Percentiles rank a stretch among this genome's conserved stretches.
Conservation (phyloP, 345 rosid species). For the Euclidium syriacum region DNA sequence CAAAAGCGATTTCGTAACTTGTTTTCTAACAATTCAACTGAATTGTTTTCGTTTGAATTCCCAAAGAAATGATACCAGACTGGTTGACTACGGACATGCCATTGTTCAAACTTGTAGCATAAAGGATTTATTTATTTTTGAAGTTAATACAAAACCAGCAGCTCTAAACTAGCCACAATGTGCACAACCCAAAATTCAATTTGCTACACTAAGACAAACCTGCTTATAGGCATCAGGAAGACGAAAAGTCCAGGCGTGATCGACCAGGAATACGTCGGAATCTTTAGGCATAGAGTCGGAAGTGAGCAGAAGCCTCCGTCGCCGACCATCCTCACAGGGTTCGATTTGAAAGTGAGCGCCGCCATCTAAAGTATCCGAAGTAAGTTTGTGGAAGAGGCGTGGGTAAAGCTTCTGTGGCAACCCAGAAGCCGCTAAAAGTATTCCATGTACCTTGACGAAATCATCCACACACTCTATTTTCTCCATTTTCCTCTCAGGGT, state of each 20-base stretch:
- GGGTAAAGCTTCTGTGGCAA: slow-evolving; percentile 66
- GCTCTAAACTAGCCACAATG: not conserved
- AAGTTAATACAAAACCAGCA: not conserved
- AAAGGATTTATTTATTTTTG: too few species aligned
- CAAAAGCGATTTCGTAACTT: not conserved
- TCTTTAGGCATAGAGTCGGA: slow-evolving; percentile 49
- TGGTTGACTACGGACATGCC: not conserved
- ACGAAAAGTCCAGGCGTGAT: slow-evolving; percentile 97
- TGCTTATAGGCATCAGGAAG: slow-evolving; percentile 72
- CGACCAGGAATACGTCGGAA: slow-evolving; percentile 75
- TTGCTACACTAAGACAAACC: slow-evolving; percentile 30
- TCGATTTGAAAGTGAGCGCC: slow-evolving; percentile 74
- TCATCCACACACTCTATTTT: slow-evolving; percentile 58
- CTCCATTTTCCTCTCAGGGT: slow-evolving; percentile 8
- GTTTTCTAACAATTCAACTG: not conserved
- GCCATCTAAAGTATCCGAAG: slow-evolving; percentile 72
- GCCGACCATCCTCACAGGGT: slow-evolving; percentile 57
- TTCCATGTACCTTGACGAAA: slow-evolving; percentile 68
- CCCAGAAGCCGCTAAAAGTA: slow-evolving; percentile 80
- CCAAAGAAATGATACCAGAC: not conserved
- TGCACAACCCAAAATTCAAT: not conserved
- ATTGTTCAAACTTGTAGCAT: not conserved
- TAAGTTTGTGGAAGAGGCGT: slow-evolving; percentile 63
- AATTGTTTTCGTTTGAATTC: not conserved
- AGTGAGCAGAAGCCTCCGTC: slow-evolving; percentile 62